Evolutionary conservation across 768 basidiomycete species (phyloP).

Genomic region (Lactarius trivialis): DNA sequence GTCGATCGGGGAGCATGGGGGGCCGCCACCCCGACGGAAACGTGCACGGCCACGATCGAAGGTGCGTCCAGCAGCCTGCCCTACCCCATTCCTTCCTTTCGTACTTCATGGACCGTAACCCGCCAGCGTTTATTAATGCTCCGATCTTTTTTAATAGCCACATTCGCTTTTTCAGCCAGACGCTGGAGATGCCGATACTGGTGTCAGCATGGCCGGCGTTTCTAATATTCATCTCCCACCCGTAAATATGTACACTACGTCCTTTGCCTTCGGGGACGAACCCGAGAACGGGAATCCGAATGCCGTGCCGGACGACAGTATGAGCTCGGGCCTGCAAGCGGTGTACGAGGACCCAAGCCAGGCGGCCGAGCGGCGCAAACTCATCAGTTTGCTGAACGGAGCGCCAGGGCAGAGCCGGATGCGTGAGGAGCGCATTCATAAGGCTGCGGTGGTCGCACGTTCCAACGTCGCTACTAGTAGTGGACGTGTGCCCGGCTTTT

Average conservation of each 20-base stretch:
- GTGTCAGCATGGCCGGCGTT: neutral
- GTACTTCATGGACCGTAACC: too few relatives aligned
- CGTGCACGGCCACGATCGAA: conserved; percentile 35
- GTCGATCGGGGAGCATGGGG: conserved; percentile 21
- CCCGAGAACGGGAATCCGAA: conserved; percentile 4
- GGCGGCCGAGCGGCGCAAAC: conserved; percentile 19
- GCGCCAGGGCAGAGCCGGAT: conserved; percentile 16
- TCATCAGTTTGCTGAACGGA: conserved; percentile 20
- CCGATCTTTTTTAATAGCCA: conserved; percentile 26
- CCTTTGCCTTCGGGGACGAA: conserved; percentile 19
- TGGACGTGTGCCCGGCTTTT: conserved; percentile 15
- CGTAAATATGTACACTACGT: conserved; percentile 3
- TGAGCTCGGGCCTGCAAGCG: conserved; percentile 16
- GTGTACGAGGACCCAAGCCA: conserved; percentile 23
- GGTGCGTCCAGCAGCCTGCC: conserved; percentile 26
- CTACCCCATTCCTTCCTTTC: neutral
- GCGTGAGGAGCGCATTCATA: neutral
- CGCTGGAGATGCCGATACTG: conserved; percentile 21
- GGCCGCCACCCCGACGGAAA: conserved; percentile 28
- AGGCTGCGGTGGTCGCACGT: neutral
- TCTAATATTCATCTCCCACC: neutral
- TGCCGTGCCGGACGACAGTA: conserved; percentile 4
- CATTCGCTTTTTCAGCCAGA: conserved; percentile 37
- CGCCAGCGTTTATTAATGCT: neutral
- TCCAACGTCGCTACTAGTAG: neutral